Evolutionary conservation across 106 monocot species (phyloP), one percentile per base, ranked within the genome.

Genomic region (Amphibolis antarctica): DNA sequence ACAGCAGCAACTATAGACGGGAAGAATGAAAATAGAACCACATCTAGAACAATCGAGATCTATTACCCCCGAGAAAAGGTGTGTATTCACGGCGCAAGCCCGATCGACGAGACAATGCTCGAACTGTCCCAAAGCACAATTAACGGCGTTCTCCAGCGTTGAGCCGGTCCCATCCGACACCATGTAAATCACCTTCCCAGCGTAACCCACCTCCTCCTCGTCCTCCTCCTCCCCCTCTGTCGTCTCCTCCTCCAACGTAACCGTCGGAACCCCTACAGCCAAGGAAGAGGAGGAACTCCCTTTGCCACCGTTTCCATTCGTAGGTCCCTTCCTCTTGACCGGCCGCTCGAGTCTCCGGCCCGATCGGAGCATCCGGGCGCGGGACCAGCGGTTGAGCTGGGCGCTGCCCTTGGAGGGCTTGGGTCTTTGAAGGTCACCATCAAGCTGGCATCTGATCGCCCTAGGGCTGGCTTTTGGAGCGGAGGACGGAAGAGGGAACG

Each of bases 141-240:
- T 86, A 28, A 94, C 93, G 44, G 93, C 85, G 53, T 94, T 76
- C 83, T 94, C 93, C 58, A 88, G 88, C 70, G 93, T 94, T 83
- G 75, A 86, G 28, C 93, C 93, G 44, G 93, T 94, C 23, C 93
- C 93, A 52, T 94, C 93, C 3, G 89, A 94, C 47, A 94, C 89
- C 89, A 89, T 86, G 65, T 89, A 93, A 45, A 93, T 93, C 64
- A 72, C 50, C 77, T 93, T 93, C 71, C 77, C 92, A 20, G 22
- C 54, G 7, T 17, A 57, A 14, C 12, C 60, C 15, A 17, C 42
- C 24, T 0, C 44, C 18, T 20, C 1, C 23, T 45, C 64, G 18
- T 43, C 60, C 20, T 49, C 53, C 44, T 60, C 71, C 13, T 55
- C 56, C 21, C 26, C 59, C 58, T 42, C 65, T 26, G 14, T 63